A percentile compares a stretch with the other conserved stretches of the same genome.
phyloP scores from a whole-genome alignment of 1,139 yeast genomes.

The Yamadazyma buinensis region DNA sequence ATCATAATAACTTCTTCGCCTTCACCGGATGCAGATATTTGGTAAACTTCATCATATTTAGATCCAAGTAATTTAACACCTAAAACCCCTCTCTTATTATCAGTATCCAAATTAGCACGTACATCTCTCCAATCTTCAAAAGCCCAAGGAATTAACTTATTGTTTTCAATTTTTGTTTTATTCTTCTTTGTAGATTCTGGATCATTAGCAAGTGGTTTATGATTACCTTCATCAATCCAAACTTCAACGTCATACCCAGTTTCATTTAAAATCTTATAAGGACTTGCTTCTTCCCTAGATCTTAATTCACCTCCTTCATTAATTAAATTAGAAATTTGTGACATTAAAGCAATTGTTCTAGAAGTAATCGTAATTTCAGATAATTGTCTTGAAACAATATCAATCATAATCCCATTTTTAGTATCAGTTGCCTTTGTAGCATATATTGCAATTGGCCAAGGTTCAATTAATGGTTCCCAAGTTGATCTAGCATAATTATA shows the following conservation, averaged over 20 bases:
- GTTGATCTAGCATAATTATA: conserved; percentile 89
- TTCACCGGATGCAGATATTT: conserved; percentile 70
- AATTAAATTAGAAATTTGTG: conserved; percentile 61
- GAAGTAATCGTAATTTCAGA: conserved; percentile 84
- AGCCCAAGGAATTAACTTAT: conserved; percentile 71
- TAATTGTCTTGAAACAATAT: conserved; percentile 66
- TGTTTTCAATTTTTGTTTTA: conserved; percentile 37
- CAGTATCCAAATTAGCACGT: conserved; percentile 74
- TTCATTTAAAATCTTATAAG: conserved; percentile 76
- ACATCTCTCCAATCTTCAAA: conserved; percentile 91
- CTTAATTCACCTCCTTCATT: conserved; percentile 51
- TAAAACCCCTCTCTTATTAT: conserved; percentile 54
- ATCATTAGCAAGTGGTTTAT: not conserved
- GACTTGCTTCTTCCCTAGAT: conserved; percentile 78
- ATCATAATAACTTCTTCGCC: conserved; percentile 78
- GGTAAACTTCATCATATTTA: conserved; percentile 48
- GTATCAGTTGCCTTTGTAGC: conserved; percentile 49
- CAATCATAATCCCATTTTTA: conserved; percentile 48
- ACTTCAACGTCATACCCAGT: conserved; percentile 78
- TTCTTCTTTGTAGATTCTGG: conserved; percentile 6
- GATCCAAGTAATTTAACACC: conserved; percentile 59
- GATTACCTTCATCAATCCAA: conserved; percentile 53
- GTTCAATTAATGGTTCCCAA: conserved; percentile 94
- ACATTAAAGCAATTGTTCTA: conserved; percentile 71
- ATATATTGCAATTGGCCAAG: conserved; percentile 80